Conservation (phyloP, 495 filamentous ascomycete genomes). For the Penicillium desertorum region DNA sequence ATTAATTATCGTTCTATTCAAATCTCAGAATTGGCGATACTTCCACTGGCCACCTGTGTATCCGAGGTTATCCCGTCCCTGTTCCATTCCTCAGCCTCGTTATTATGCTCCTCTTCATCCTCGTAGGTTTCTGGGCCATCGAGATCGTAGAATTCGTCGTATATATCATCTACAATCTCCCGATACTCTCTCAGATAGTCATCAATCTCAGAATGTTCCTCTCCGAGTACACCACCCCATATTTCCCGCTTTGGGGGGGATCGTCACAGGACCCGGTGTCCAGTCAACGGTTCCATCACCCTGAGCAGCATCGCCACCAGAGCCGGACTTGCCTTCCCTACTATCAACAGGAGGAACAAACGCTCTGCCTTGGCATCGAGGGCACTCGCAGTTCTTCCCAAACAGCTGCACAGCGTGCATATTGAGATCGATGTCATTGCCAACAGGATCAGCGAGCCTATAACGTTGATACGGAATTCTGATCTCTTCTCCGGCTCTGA, state of each 20-base stretch:
- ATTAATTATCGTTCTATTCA: not conserved
- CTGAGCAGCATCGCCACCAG: not conserved
- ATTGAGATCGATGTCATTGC: not conserved
- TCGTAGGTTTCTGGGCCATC: not conserved
- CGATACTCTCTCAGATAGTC: not conserved
- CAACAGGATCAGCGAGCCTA: slow-evolving; percentile 1
- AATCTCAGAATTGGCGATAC: not conserved
- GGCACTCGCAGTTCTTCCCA: slow-evolving; percentile 6
- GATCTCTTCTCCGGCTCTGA: slow-evolving; percentile 33
- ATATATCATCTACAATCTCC: not conserved
- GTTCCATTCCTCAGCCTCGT: not conserved
- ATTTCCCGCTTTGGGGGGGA: not conserved
- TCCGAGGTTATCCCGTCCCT: not conserved
- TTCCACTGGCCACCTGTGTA: not conserved
- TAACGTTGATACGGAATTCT: slow-evolving; percentile 24
- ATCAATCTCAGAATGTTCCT: not conserved
- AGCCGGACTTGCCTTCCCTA: not conserved
- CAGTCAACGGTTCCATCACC: not conserved
- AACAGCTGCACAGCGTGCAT: slow-evolving; percentile 1
- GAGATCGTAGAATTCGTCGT: not conserved
- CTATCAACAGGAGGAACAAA: not conserved
- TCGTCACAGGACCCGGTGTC: not conserved
- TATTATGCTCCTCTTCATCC: not conserved
- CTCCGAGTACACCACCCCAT: not conserved
- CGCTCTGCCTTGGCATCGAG: not conserved